Conservation (phyloP, 1,284 basidiomycete species). For the Fomitiporia mediterranea region DNA sequence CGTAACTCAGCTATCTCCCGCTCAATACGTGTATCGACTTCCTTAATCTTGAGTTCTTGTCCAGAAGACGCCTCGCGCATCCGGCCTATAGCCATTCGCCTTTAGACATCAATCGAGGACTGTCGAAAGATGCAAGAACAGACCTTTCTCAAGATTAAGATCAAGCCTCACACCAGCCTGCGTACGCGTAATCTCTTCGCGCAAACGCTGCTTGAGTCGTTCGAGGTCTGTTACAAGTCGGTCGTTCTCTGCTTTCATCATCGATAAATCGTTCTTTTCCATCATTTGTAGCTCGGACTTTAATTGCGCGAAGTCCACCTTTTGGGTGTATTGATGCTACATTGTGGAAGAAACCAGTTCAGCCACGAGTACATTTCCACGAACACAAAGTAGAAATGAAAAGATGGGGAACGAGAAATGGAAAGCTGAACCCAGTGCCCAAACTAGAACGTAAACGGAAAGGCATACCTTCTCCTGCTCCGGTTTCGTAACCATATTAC, state of each 20-base stretch:
- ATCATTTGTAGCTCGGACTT: constrained; percentile 96
- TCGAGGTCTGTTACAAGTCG: constrained; percentile 89
- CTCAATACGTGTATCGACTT: constrained; percentile 97
- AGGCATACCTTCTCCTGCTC: constrained; percentile 90
- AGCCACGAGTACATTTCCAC: not conserved
- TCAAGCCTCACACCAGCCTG: constrained; percentile 94
- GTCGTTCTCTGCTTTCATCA: constrained; percentile 96
- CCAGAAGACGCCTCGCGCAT: constrained; percentile 91
- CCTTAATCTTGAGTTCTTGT: constrained; percentile 96
- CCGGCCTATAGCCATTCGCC: constrained; percentile 41
- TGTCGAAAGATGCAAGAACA: constrained; percentile 5
- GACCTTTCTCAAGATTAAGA: constrained; percentile 91
- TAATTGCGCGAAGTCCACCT: constrained; percentile 96
- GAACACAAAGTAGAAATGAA: no score
- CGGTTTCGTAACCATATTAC: constrained; percentile 88
- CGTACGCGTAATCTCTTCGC: constrained; percentile 89
- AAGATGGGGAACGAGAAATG: not conserved
- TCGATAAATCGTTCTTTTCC: constrained; percentile 95
- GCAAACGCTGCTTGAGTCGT: constrained; percentile 90
- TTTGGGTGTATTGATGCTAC: constrained; percentile 90
- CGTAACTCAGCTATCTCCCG: constrained; percentile 90
- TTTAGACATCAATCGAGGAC: not conserved
- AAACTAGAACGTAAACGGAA: no score
- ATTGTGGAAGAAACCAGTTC: not conserved
- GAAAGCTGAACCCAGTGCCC: not conserved